Base-by-base conservation (phyloP, 805 yeast species). In the Scheffersomyces amazonensis region DNA sequence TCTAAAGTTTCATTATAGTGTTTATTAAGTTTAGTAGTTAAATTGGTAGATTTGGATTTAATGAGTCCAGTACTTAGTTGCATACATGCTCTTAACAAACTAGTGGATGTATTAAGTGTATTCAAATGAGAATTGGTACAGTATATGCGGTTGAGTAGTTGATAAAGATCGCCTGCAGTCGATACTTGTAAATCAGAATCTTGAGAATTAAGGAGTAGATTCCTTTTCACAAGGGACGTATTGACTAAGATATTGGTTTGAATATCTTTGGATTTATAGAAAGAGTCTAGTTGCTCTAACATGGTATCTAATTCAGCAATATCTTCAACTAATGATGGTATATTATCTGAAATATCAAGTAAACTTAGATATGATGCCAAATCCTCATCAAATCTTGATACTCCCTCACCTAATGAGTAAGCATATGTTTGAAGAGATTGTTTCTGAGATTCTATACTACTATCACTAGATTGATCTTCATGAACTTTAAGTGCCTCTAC, bases 251-350 rank as follows among this genome's bases (percentile, higher is more conserved):
- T 41, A 3, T 48, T 40, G 27, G 41, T n/a, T 40, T 51, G 41
- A 18, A 62, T 42, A 4, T 51, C 58, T 20, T 54, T 53, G 4
- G 47, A 46, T 15, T 44, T 34, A 45, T 57, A 66, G 40, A 58
- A 54, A 5, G 46, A 52, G 7, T 41, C 29, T 16, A 67, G 41
- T 31, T 70, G 75, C 3, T 50, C 53, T 34, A 69, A 31, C 71
- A 70, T 63, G 22, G 63, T 56, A 34, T 65, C 74, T 34, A 63
- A 56, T 43, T 69, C 73, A 4, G 42, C 44, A 9, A 65, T 40
- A 23, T 59, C 56, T 2, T 43, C 36, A 5, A 64, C 46, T 0
- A 32, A 20, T 0, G 52, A 50, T 2, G 67, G 65, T 8, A 60
- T 34, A 5, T 44, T 41, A 1, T 37, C 35, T 1, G 66, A 49